Conservation (phyloP, 2,329 filamentous ascomycete species). For the Arthrinium phaeospermum region DNA sequence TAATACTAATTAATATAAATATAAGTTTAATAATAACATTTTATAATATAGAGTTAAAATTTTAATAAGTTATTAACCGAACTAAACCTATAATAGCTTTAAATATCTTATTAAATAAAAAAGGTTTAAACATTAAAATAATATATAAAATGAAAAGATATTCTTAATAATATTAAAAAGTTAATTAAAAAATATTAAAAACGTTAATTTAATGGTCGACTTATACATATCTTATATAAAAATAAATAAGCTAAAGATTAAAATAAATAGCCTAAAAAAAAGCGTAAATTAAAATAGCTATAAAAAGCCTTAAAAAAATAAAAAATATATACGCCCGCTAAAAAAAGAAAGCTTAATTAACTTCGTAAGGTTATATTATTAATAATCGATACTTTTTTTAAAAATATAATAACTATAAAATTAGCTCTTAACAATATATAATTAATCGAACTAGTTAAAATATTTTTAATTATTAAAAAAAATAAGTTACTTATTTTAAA, state of each 20-base stretch:
- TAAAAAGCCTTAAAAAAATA: neutral
- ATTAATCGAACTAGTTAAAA: neutral
- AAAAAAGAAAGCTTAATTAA: neutral
- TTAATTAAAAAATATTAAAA: constrained; percentile 9
- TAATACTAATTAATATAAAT: neutral
- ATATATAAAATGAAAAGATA: neutral
- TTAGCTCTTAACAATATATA: neutral
- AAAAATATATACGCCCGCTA: neutral
- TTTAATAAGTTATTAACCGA: neutral
- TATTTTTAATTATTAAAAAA: no score
- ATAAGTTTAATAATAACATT: neutral
- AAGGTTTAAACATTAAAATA: neutral
- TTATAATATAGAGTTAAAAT: neutral
- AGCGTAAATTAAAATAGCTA: neutral
- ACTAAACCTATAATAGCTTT: neutral
- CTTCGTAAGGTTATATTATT: neutral
- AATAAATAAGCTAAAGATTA: neutral
- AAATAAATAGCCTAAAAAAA: neutral
- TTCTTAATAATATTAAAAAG: neutral
- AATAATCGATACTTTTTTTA: no score
- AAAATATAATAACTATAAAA: neutral
- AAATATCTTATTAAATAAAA: neutral
- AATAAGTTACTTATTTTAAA: no score
- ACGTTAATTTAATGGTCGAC: no score
- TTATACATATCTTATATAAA: neutral